Evolutionary conservation across 805 yeast species (phyloP), one percentile per base, ranked within the genome.

Genomic region (Starmerella geochares): DNA sequence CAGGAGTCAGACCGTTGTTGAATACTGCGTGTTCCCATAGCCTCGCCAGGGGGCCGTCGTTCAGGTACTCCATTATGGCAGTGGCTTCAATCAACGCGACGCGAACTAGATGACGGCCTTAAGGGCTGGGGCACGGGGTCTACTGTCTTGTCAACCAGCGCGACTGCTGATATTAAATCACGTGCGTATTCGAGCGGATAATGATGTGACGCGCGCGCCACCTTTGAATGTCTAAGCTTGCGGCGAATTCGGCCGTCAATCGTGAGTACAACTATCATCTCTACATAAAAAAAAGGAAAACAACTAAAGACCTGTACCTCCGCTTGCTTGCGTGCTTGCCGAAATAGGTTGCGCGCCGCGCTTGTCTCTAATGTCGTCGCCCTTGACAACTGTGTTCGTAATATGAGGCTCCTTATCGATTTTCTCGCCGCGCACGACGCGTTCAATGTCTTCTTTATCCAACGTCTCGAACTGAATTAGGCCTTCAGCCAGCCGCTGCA

Each of bases 391-490:
- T 14, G 86, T 84, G 62, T 87, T 88, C 28, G 90, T 75, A 19
- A 80, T 69, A 11, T 76, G 78, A 64, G 80, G 86, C 42, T 78
- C 74, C 64, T 83, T 82, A 57, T 75, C 76, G 45, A 88, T 70
- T 35, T 75, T 65, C 64, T 86, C 90, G 32, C 98, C 98, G 54
- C 72, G 73, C 32, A 86, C 86, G 44, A 92, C 77, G 60, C 78
- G 79, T 62, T 83, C 90, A 73, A 92, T 90, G 66, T 92, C 99
- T 27, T 81, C 90, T 54, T 82, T 82, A 38, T 83, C 90, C 58
- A 92, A 74, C 0, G 98, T 92, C 71, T 92, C 99, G 68, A 88
- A 94, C 66, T 92, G 96, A 54, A 92, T 73, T 56, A 92, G 74
- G 3, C 96, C 98, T 64, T 85, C 85, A 0, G 98, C 98, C 54